Conservation (phyloP, 2,329 filamentous ascomycete genomes). For the Xylaria sp. region DNA sequence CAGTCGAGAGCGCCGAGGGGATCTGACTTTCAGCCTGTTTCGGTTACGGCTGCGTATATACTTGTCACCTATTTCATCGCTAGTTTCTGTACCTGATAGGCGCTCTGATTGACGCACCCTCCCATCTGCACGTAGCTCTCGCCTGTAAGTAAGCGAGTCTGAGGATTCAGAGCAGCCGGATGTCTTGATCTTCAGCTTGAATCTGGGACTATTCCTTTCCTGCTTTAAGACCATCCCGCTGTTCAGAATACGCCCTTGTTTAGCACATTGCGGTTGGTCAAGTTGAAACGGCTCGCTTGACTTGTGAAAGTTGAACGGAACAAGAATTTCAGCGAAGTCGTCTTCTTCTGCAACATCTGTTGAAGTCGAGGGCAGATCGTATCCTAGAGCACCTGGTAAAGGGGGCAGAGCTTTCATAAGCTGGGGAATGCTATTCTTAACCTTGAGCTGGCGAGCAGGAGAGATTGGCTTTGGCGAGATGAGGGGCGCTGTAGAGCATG, state of each 20-base stretch:
- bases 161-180: slow-evolving; percentile 37
- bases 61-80: slow-evolving; percentile 17
- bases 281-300: slow-evolving; percentile 1
- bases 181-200: slow-evolving; percentile 45
- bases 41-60: slow-evolving; percentile 26
- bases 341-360: slow-evolving; percentile 43
- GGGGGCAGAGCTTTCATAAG: slow-evolving; percentile 65
- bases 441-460: slow-evolving; percentile 56
- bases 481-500: slow-evolving; percentile 51
- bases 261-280: not conserved
- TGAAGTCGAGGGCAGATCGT: slow-evolving; percentile 40
- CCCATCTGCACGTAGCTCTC: slow-evolving; percentile 28
- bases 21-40: slow-evolving; percentile 45
- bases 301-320: slow-evolving; percentile 44
- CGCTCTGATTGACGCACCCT: slow-evolving; percentile 30
- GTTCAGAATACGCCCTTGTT: not conserved
- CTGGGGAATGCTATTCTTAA: slow-evolving; percentile 62
- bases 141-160: slow-evolving; percentile 25
- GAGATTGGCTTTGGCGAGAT: slow-evolving; percentile 63
- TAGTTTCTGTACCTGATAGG: slow-evolving; percentile 32
- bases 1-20: slow-evolving; percentile 38
- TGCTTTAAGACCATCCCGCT: slow-evolving; percentile 8
- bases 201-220: slow-evolving; percentile 44
- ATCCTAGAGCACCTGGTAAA: slow-evolving; percentile 52
- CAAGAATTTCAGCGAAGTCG: slow-evolving; percentile 46